These are phyloP conservation scores for Neoboletus magnificus DNA, from an alignment of 768 basidiomycete genomes.

Conservation along the genomic window DNA sequence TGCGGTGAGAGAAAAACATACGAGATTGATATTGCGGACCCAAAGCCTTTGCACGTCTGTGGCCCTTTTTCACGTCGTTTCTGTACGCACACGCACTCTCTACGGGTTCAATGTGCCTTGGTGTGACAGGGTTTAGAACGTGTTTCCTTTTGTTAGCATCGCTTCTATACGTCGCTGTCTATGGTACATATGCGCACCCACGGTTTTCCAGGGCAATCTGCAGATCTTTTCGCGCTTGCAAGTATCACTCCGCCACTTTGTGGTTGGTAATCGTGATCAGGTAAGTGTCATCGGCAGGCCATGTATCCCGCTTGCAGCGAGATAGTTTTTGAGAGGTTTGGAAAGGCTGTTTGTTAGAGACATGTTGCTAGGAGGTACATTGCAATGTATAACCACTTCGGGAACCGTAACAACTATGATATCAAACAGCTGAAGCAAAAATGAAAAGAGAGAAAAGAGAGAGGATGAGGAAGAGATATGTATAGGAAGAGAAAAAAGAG, in stretches of 20 bases:
- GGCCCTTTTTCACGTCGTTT: not conserved
- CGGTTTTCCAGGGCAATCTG: not conserved
- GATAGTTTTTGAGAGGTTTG: not conserved
- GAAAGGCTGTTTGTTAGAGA: conserved; percentile 15
- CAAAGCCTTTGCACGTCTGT: not conserved
- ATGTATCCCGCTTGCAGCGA: not conserved
- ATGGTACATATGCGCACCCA: not conserved
- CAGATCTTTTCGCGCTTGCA: not conserved
- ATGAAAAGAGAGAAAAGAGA: conserved; percentile 6
- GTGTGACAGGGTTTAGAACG: not conserved
- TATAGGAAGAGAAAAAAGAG: conserved; percentile 6
- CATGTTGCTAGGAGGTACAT: conserved; percentile 31
- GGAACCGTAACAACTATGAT: conserved; percentile 25
- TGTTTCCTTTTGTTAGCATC: conserved; percentile 1
- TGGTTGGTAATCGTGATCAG: not conserved
- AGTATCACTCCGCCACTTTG: no score
- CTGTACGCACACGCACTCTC: no score
- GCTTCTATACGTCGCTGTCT: conserved; percentile 3
- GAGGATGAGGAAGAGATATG: conserved; percentile 4
- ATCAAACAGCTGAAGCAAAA: conserved; percentile 31
- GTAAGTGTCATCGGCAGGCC: not conserved
- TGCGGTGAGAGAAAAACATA: conserved; percentile 15
- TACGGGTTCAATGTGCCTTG: not conserved
- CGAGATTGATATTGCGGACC: not conserved
- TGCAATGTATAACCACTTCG: conserved; percentile 26